These are phyloP conservation scores for Termitomyces sp. DNA, from an alignment of 768 basidiomycete genomes.

Conservation along the genomic window DNA sequence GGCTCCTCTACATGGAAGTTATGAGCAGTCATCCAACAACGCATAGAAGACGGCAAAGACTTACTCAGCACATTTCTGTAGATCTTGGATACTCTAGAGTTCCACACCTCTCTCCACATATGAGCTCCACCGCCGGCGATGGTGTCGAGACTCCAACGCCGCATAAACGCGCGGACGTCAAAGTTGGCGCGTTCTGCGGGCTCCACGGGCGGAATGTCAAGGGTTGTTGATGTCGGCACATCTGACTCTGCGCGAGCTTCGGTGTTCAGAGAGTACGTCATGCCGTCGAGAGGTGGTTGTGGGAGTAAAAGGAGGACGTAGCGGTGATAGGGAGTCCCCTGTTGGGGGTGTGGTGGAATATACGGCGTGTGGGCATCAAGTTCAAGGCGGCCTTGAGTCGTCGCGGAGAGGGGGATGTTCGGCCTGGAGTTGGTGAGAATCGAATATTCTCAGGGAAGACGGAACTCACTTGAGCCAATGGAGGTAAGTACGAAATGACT, in stretches of 20 bases:
- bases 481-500: conserved; percentile 64
- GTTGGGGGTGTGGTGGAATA: conserved; percentile 88
- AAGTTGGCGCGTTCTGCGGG: conserved; percentile 52
- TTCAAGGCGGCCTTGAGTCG: conserved; percentile 33
- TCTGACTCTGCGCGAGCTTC: conserved; percentile 25
- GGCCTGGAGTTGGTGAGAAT: conserved; percentile 42
- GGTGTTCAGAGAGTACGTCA: conserved; percentile 27
- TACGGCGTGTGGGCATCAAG: conserved; percentile 63
- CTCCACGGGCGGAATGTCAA: conserved; percentile 43
- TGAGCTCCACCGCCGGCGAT: conserved; percentile 64
- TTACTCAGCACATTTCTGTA: conserved; percentile 63
- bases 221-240: conserved; percentile 26
- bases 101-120: conserved; percentile 84
- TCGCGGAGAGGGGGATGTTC: conserved; percentile 72
- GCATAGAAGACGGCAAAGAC: conserved; percentile 24
- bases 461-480: conserved; percentile 79
- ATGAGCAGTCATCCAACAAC: conserved; percentile 6
- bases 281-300: conserved; percentile 42
- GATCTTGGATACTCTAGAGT: conserved; percentile 52
- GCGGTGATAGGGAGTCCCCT: conserved; percentile 36
- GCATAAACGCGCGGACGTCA: conserved; percentile 58
- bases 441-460: conserved; percentile 7
- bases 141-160: conserved; percentile 46
- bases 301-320: conserved; percentile 62
- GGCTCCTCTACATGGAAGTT: conserved; percentile 22